A percentile compares a stretch with the other conserved stretches of the same genome.
These are phyloP conservation scores for Euphorbia peplus DNA, from an alignment of 345 rosid species.

Conservation along the genomic window DNA sequence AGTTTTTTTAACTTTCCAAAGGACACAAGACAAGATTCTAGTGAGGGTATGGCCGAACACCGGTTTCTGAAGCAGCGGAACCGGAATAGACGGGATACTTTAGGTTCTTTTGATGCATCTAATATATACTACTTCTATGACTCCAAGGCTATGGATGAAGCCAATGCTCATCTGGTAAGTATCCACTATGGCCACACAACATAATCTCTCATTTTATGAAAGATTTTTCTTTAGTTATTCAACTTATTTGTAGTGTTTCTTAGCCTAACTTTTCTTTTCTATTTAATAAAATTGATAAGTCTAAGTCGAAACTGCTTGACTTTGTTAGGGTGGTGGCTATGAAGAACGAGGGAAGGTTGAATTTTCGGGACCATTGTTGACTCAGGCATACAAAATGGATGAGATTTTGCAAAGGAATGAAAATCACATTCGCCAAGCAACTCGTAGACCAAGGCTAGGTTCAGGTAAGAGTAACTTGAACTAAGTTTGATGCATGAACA, in stretches of 20 bases:
- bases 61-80: conserved; percentile 10
- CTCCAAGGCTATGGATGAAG: conserved; percentile 17
- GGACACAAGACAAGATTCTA: conserved; percentile 5
- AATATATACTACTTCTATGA: conserved; percentile 25
- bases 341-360: conserved; percentile 14
- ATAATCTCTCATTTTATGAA: background rate
- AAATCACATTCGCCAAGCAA: conserved; percentile 48
- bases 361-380: conserved; percentile 48
- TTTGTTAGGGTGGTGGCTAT: conserved; percentile 10
- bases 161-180: conserved; percentile 33
- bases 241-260: background rate
- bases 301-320: background rate
- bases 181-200: background rate
- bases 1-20: conserved; percentile 27
- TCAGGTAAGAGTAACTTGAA: conserved; percentile 30
- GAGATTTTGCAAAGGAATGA: conserved; percentile 49
- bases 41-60: conserved; percentile 4
- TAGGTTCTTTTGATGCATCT: conserved; percentile 35
- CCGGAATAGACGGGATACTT: conserved; percentile 14
- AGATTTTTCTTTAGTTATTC: background rate
- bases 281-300: background rate
- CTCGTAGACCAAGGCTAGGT: conserved; percentile 42
- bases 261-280: background rate
- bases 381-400: conserved; percentile 42
- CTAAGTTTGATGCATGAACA: background rate